Evolutionary conservation across 805 yeast genomes (phyloP).

Genomic region (Jamesozyma spencerorum): DNA sequence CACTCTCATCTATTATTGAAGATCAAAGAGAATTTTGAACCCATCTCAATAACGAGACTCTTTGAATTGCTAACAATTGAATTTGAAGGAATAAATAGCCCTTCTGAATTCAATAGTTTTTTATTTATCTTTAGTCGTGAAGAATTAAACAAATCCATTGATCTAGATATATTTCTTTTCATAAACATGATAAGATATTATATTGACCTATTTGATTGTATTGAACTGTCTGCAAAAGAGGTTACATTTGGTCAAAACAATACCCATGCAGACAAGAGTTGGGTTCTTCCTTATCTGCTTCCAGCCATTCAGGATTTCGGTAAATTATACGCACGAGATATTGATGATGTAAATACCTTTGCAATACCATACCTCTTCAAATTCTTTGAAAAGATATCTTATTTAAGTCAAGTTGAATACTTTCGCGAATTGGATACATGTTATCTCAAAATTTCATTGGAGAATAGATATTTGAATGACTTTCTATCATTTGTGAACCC

Average conservation of each 20-base stretch:
- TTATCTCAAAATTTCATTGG: constrained; percentile 13
- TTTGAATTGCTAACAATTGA: constrained; percentile 14
- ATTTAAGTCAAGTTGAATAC: constrained; percentile 11
- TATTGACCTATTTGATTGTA: constrained; percentile 8
- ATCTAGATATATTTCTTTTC: constrained; percentile 19
- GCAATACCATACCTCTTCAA: constrained; percentile 17
- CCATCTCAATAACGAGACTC: constrained; percentile 17
- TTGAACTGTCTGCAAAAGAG: neutral
- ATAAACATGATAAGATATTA: constrained; percentile 19
- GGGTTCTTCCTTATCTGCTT: constrained; percentile 11
- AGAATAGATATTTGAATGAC: constrained; percentile 14
- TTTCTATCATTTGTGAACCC: constrained; percentile 26
- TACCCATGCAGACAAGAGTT: constrained; percentile 1
- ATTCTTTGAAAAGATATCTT: constrained; percentile 20
- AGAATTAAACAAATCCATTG: constrained; percentile 10
- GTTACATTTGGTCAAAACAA: neutral
- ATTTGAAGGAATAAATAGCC: constrained; percentile 7
- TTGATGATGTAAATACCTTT: constrained; percentile 15
- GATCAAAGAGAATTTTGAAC: constrained; percentile 10
- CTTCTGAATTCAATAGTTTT: constrained; percentile 13
- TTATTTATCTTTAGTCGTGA: constrained; percentile 14
- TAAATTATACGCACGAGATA: constrained; percentile 12
- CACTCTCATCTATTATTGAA: constrained; percentile 13
- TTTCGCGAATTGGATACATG: constrained; percentile 14
- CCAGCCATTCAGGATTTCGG: constrained; percentile 14